phyloP scores from a whole-genome alignment of 2,329 filamentous ascomycete species.

The Apiospora sp. region DNA sequence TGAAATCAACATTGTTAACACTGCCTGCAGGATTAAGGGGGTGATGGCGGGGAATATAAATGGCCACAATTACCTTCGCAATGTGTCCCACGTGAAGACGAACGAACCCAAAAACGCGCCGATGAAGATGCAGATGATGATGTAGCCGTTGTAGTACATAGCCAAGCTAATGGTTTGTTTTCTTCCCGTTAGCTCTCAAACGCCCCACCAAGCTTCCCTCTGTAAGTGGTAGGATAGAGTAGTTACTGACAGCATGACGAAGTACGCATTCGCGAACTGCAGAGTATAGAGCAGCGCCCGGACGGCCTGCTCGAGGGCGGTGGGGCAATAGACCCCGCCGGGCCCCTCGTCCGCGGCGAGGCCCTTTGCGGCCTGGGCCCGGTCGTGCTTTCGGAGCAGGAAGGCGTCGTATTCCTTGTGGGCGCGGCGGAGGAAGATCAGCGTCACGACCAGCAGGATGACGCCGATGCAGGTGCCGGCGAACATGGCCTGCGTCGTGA shows the following conservation, averaged over 20 bases:
- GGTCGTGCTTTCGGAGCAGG: constrained; percentile 54
- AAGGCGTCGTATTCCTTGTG: constrained; percentile 76
- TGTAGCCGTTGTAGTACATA: constrained; percentile 74
- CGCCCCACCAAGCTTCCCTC: neutral
- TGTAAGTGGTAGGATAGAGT: too few species aligned
- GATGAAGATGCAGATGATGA: constrained; percentile 83
- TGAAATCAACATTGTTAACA: neutral
- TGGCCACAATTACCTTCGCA: constrained; percentile 35
- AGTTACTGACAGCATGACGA: constrained; percentile 69
- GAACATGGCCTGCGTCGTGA: constrained; percentile 75
- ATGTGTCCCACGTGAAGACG: constrained; percentile 74
- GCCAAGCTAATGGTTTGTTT: constrained; percentile 34
- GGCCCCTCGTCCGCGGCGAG: neutral
- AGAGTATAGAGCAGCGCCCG: constrained; percentile 73
- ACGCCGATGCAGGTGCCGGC: constrained; percentile 83
- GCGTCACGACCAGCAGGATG: constrained; percentile 73
- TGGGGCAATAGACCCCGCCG: constrained; percentile 54
- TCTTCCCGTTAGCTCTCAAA: neutral
- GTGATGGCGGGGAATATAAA: too few species aligned
- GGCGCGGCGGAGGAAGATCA: constrained; percentile 76
- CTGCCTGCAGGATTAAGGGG: neutral
- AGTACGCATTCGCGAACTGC: constrained; percentile 80
- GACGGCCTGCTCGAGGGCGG: constrained; percentile 68
- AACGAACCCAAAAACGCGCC: constrained; percentile 78
- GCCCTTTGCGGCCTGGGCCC: neutral